These are phyloP conservation scores for Trichoderma sp. DNA, from an alignment of 2,329 filamentous ascomycete species.

Conservation along the genomic window DNA sequence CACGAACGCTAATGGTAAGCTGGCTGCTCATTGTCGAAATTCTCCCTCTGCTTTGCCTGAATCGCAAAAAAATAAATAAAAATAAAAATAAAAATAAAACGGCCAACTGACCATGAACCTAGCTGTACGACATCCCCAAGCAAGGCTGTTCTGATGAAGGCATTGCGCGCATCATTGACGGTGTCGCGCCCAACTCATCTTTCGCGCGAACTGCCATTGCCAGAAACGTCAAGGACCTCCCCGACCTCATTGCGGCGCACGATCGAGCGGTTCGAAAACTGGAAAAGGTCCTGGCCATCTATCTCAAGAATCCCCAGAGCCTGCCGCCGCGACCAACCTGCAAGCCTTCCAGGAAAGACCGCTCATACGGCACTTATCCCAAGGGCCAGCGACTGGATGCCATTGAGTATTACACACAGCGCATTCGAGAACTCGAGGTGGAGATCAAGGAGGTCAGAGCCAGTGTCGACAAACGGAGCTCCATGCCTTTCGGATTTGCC, in stretches of 20 bases:
- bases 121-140: constrained; percentile 78
- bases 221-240: constrained; percentile 87
- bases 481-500: constrained; percentile 90
- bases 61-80: too few relatives aligned
- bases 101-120: constrained; percentile 15
- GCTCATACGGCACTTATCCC: constrained; percentile 60
- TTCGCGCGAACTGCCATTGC: constrained; percentile 80
- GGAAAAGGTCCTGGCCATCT: constrained; percentile 81
- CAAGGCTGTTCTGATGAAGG: constrained; percentile 81
- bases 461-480: constrained; percentile 80
- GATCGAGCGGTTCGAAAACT: constrained; percentile 76
- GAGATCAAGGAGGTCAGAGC: constrained; percentile 81
- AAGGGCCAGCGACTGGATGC: constrained; percentile 80
- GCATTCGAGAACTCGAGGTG: constrained; percentile 77
- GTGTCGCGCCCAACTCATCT: constrained; percentile 73
- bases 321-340: constrained; percentile 78
- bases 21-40: neutral
- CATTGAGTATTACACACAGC: constrained; percentile 85
- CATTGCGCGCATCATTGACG: constrained; percentile 77
- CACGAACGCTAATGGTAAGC: constrained; percentile 64
- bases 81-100: too few relatives aligned
- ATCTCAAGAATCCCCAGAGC: constrained; percentile 81
- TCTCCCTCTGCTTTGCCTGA: neutral
- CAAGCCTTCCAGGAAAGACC: constrained; percentile 76
- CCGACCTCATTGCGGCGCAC: constrained; percentile 80